Evolutionary conservation across 208 protist genomes (phyloP).

Genomic region (Acanthamoeba lenticulata): DNA sequence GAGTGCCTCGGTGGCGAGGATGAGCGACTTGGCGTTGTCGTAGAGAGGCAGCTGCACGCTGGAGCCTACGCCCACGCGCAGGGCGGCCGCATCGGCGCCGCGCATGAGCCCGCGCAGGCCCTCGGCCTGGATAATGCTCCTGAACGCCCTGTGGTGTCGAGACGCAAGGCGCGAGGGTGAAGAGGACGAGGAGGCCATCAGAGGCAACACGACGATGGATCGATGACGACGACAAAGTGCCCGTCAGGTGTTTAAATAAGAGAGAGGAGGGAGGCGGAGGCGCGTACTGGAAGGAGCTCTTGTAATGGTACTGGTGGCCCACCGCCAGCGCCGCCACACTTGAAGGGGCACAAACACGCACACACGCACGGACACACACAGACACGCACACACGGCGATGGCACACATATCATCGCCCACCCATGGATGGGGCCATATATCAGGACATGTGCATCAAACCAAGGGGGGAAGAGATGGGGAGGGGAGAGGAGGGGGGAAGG

Average conservation of each 20-base stretch:
- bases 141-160: constrained; percentile 45
- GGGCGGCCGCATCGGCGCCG: constrained; percentile 15
- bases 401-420: too few species aligned
- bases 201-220: neutral
- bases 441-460: too few species aligned
- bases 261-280: neutral
- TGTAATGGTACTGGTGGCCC: constrained; percentile 68
- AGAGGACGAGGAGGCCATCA: neutral
- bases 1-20: neutral
- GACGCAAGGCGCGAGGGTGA: too few species aligned
- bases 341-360: too few species aligned
- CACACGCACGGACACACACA: too few species aligned
- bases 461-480: too few species aligned
- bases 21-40: constrained; percentile 63
- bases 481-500: neutral
- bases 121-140: neutral
- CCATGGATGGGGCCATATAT: too few species aligned
- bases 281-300: constrained; percentile 23
- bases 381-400: too few species aligned
- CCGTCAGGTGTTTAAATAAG: too few species aligned
- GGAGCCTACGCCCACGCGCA: constrained; percentile 73
- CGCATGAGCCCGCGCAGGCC: constrained; percentile 7
- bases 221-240: too few species aligned
- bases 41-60: constrained; percentile 75
- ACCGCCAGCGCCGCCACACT: constrained; percentile 1